Conservation (phyloP, 805 yeast genomes). For the Kazachstania bromeliacearum region DNA sequence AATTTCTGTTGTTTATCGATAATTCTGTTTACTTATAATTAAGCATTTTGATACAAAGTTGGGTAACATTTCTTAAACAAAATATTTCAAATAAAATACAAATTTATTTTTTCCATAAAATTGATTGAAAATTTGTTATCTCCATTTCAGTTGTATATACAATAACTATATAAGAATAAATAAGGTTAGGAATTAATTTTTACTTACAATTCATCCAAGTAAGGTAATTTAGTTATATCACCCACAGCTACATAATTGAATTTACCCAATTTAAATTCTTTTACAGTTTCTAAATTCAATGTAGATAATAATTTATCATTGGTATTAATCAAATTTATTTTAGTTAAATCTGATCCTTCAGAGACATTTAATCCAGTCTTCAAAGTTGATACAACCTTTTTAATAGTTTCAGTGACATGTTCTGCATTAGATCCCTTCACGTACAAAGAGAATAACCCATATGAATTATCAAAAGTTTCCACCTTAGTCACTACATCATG, state of each 20-base stretch:
- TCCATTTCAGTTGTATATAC: too few species aligned
- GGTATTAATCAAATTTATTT: constrained; percentile 35
- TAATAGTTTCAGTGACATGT: constrained; percentile 51
- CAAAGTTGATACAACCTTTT: constrained; percentile 44
- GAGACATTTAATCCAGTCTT: constrained; percentile 48
- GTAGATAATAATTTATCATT: constrained; percentile 29
- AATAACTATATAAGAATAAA: not conserved
- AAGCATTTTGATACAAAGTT: too few species aligned
- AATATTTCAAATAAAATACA: too few species aligned
- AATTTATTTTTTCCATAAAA: too few species aligned
- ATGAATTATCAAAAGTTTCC: constrained; percentile 64
- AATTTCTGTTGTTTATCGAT: too few species aligned
- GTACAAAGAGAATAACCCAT: constrained; percentile 68
- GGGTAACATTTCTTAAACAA: too few species aligned
- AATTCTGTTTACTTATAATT: too few species aligned
- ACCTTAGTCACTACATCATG: constrained; percentile 41
- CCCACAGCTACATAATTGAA: constrained; percentile 88
- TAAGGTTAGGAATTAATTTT: not conserved
- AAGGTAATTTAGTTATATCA: constrained; percentile 77
- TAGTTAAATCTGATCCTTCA: constrained; percentile 47
- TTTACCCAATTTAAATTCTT: constrained; percentile 43
- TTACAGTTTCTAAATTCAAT: constrained; percentile 32
- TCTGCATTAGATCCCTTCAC: constrained; percentile 52
- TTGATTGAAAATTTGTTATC: too few species aligned
- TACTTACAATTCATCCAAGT: constrained; percentile 63